Evolutionary conservation across 1,284 basidiomycete species (phyloP).

Genomic region (Trichosporon sp.): DNA sequence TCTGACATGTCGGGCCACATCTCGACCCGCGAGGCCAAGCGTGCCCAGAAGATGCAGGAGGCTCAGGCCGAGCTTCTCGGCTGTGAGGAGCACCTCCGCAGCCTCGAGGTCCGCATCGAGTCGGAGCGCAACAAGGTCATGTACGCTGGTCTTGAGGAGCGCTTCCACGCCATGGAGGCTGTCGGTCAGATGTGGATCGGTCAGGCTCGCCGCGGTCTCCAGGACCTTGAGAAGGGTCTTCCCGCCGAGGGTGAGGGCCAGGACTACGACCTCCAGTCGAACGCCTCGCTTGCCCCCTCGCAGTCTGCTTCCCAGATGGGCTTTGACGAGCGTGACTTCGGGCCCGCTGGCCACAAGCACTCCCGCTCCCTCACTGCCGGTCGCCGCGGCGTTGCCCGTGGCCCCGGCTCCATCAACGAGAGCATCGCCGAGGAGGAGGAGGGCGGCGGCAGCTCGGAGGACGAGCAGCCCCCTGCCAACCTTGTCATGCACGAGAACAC

Average conservation of each 20-base stretch:
- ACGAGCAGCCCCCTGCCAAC: slow-evolving; percentile 31
- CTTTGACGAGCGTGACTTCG: slow-evolving; percentile 27
- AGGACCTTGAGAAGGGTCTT: slow-evolving; percentile 39
- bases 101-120: slow-evolving; percentile 45
- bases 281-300: slow-evolving; percentile 48
- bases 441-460: slow-evolving; percentile 39
- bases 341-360: neutral
- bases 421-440: slow-evolving; percentile 47
- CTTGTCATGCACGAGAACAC: slow-evolving; percentile 43
- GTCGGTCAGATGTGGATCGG: slow-evolving; percentile 47
- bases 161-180: slow-evolving; percentile 47
- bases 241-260: slow-evolving; percentile 35
- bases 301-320: slow-evolving; percentile 48
- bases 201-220: slow-evolving; percentile 42
- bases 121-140: slow-evolving; percentile 48
- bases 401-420: slow-evolving; percentile 37
- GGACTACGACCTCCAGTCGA: slow-evolving; percentile 48
- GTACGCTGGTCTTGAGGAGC: slow-evolving; percentile 44
- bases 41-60: slow-evolving; percentile 43
- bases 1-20: slow-evolving; percentile 25
- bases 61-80: slow-evolving; percentile 48
- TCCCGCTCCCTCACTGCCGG: slow-evolving; percentile 5
- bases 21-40: slow-evolving; percentile 37
- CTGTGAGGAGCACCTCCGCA: slow-evolving; percentile 46
- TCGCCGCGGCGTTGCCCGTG: slow-evolving; percentile 13